Percentiles rank a stretch among this genome's conserved stretches.
Evolutionary conservation across 164 flowering plant genomes (phyloP).

Genomic region (Vitis vinifera): DNA sequence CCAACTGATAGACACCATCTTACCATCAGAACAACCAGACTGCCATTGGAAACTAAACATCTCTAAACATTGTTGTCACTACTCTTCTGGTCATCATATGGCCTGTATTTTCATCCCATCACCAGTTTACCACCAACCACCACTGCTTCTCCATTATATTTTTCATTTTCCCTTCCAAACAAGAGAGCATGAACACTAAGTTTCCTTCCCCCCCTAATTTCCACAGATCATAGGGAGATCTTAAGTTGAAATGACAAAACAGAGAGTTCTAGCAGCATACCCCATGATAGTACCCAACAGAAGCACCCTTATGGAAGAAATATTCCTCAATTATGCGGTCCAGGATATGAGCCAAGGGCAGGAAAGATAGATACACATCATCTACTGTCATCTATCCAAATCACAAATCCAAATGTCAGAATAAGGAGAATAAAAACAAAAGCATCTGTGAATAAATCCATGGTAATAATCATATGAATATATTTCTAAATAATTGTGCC

Average conservation of each 20-base stretch:
- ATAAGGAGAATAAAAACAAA: neutral
- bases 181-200: too few species aligned
- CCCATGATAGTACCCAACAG: conserved; percentile 96
- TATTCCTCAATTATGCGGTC: conserved; percentile 94
- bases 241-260: neutral
- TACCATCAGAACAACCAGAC: too few species aligned
- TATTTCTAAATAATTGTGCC: too few species aligned
- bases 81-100: too few species aligned
- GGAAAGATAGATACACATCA: conserved; percentile 91
- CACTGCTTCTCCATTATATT: neutral
- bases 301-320: conserved; percentile 88
- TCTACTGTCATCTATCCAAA: conserved; percentile 75
- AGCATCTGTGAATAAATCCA: too few species aligned
- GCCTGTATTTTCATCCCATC: neutral
- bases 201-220: too few species aligned
- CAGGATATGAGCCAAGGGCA: conserved; percentile 96
- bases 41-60: too few species aligned
- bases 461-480: too few species aligned
- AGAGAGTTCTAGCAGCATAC: conserved; percentile 37
- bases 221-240: neutral
- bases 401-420: conserved; percentile 12
- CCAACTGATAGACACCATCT: too few species aligned
- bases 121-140: too few species aligned
- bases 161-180: neutral
- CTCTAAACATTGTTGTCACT: too few species aligned